These are phyloP conservation scores for Solanum appendiculatum DNA, from an alignment of 257 asterid genomes.

Conservation along the genomic window DNA sequence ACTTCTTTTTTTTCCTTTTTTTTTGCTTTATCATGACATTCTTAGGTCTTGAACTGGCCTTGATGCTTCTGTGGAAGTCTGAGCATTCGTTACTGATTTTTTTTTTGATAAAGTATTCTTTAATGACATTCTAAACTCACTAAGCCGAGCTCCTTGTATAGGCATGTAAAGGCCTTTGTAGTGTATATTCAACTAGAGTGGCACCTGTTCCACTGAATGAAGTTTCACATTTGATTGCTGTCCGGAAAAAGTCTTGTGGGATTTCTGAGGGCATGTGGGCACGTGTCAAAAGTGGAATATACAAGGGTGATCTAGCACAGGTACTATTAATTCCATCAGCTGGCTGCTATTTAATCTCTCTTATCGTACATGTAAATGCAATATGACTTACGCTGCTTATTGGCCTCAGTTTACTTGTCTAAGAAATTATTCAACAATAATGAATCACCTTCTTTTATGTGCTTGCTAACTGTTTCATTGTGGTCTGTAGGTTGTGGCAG, in stretches of 20 bases:
- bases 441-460: neutral
- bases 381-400: neutral
- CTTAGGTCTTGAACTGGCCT: neutral
- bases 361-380: neutral
- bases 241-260: conserved; percentile 53
- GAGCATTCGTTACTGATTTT: neutral
- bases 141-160: conserved; percentile 5
- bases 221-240: conserved; percentile 43
- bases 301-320: conserved; percentile 95
- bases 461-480: conserved; percentile 4
- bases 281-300: conserved; percentile 90
- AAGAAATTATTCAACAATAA: neutral
- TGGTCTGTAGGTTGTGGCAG: conserved; percentile 54
- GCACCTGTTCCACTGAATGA: conserved; percentile 52
- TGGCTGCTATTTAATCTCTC: neutral
- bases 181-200: conserved; percentile 59
- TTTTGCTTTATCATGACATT: neutral
- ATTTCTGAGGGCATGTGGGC: conserved; percentile 83
- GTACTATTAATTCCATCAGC: conserved; percentile 21
- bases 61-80: neutral
- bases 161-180: conserved; percentile 81
- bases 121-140: neutral
- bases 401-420: neutral
- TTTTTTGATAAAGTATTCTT: conserved; percentile 1
- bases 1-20: conserved; percentile 4